Evolutionary conservation across 768 basidiomycete species (phyloP).

Genomic region (Lactarius hengduanensis): DNA sequence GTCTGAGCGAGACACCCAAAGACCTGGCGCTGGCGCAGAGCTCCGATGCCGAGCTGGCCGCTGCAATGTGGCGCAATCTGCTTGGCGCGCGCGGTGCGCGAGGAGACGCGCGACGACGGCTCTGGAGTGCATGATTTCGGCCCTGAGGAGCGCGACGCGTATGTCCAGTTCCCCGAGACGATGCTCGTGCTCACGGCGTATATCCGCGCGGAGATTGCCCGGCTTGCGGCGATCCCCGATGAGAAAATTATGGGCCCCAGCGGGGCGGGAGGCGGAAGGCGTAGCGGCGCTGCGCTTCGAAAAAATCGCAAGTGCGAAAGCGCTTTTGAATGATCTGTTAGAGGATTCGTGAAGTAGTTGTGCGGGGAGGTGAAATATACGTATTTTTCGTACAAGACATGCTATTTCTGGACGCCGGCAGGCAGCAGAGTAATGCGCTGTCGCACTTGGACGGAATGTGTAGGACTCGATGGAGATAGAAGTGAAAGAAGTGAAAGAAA

Average conservation of each 20-base stretch:
- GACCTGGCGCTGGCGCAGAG: conserved; percentile 74
- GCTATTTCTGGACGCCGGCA: no score
- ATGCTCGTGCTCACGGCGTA: conserved; percentile 62
- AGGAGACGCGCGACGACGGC: conserved; percentile 61
- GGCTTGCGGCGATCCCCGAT: conserved; percentile 23
- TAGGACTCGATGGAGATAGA: background rate
- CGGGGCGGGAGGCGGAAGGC: conserved; percentile 23
- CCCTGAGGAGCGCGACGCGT: conserved; percentile 58
- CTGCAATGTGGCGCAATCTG: conserved; percentile 87
- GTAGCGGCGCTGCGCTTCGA: conserved; percentile 21
- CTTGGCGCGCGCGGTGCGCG: conserved; percentile 82
- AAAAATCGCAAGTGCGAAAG: conserved; percentile 15
- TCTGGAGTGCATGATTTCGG: conserved; percentile 73
- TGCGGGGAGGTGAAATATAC: background rate
- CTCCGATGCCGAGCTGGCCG: conserved; percentile 77
- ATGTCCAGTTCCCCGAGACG: conserved; percentile 70
- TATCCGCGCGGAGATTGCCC: conserved; percentile 21
- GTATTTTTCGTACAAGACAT: conserved; percentile 6
- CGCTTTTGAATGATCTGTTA: conserved; percentile 10
- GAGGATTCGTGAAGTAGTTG: background rate
- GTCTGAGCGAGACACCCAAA: background rate
- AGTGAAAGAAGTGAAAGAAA: background rate
- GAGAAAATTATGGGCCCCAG: conserved; percentile 19
- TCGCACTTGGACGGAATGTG: no score
- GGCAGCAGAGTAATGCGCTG: no score